Evolutionary conservation across 306 rosid genomes (phyloP).

Genomic region (Sindora glabra): DNA sequence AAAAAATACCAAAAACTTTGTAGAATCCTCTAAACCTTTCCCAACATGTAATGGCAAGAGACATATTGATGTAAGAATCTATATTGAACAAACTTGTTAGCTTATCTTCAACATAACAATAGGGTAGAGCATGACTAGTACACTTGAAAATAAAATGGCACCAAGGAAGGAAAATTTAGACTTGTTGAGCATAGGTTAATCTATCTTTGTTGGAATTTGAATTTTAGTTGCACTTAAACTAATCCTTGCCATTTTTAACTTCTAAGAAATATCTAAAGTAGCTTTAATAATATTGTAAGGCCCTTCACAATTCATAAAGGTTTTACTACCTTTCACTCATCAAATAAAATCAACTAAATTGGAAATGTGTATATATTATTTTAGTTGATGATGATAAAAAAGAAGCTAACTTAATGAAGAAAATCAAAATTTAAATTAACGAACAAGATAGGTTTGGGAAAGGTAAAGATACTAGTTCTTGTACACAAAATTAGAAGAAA

Average conservation of each 20-base stretch:
- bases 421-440: too few species aligned
- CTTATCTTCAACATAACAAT: constrained; percentile 78
- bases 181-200: constrained; percentile 95
- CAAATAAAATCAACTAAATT: not conserved
- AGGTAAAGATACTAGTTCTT: not conserved
- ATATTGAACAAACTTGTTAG: constrained; percentile 64
- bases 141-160: constrained; percentile 90
- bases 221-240: constrained; percentile 65
- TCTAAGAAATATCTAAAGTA: too few species aligned
- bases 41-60: constrained; percentile 49
- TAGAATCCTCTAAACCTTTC: constrained; percentile 87
- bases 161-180: constrained; percentile 88
- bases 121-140: constrained; percentile 70
- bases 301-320: not conserved
- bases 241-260: constrained; percentile 66
- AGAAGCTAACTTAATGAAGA: not conserved
- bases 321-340: not conserved
- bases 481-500: too few species aligned
- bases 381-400: not conserved
- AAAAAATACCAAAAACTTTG: constrained; percentile 84
- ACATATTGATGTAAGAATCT: constrained; percentile 58
- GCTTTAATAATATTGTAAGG: not conserved
- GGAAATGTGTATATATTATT: not conserved
- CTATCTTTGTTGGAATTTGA: constrained; percentile 76
- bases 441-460: not conserved